Percentiles rank a stretch among this genome's conserved stretches.
These are phyloP conservation scores for Calocera cornea DNA, from an alignment of 768 basidiomycete species.

Conservation along the genomic window DNA sequence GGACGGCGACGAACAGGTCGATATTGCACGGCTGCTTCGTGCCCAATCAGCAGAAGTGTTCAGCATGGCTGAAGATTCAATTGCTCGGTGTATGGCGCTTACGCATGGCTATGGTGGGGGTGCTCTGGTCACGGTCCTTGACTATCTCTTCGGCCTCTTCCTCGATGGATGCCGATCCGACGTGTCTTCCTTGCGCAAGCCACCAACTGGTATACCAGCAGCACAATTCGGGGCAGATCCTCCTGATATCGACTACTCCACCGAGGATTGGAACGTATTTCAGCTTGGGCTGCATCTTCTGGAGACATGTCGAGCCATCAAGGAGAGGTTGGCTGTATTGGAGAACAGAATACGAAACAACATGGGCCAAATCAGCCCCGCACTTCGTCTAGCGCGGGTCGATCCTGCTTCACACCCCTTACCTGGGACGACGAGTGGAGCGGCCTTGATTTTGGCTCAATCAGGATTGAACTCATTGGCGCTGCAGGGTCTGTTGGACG, in stretches of 20 bases:
- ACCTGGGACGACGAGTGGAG: constrained; percentile 45
- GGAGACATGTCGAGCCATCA: constrained; percentile 60
- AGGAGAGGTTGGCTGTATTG: constrained; percentile 52
- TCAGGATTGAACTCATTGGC: constrained; percentile 74
- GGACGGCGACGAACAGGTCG: constrained; percentile 3
- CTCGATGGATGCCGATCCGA: constrained; percentile 25
- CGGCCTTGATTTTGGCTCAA: constrained; percentile 62
- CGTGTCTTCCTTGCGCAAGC: constrained; percentile 7
- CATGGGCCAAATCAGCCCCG: constrained; percentile 44
- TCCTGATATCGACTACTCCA: constrained; percentile 56
- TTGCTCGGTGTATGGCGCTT: constrained; percentile 58
- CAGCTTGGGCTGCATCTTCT: constrained; percentile 72
- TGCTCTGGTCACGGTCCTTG: constrained; percentile 61
- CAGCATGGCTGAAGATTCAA: constrained; percentile 62
- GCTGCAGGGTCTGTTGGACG: constrained; percentile 47
- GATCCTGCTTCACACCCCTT: constrained; percentile 44
- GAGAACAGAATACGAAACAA: constrained; percentile 53
- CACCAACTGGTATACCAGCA: constrained; percentile 16
- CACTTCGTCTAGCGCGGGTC: constrained; percentile 42
- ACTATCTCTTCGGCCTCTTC: constrained; percentile 57
- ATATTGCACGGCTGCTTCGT: constrained; percentile 45
- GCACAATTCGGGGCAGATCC: constrained; percentile 44
- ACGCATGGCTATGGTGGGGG: constrained; percentile 80
- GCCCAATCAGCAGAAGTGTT: constrained; percentile 69
- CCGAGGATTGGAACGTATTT: constrained; percentile 79